A percentile compares a stretch with the other conserved stretches of the same genome.
These are phyloP conservation scores for Pythium vanterpoolii DNA, from an alignment of 352 stramenopile genomes.

Conservation along the genomic window DNA sequence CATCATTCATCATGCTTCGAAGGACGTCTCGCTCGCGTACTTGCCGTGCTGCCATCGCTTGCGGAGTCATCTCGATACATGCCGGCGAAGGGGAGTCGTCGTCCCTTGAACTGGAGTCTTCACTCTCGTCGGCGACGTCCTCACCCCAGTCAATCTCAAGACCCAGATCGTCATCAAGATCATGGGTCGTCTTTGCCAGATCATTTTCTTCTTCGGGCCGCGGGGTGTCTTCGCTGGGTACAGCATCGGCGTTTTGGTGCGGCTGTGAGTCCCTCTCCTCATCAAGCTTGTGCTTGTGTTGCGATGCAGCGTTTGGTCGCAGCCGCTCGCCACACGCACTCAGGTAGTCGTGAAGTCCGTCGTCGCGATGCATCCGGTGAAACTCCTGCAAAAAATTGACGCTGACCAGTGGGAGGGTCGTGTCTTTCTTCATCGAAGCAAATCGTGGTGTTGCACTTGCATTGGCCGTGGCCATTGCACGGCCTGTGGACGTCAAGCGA, in stretches of 20 bases:
- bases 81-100: not conserved
- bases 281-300: not conserved
- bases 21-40: constrained; percentile 19
- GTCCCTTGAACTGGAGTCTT: not conserved
- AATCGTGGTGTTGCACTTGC: constrained; percentile 8
- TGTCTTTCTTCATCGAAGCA: constrained; percentile 33
- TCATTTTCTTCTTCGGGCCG: constrained; percentile 12
- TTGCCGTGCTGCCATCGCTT: not conserved
- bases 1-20: constrained; percentile 37
- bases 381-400: constrained; percentile 56
- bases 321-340: constrained; percentile 23
- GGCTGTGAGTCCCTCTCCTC: not conserved
- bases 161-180: constrained; percentile 14
- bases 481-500: constrained; percentile 15
- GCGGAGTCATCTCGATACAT: not conserved
- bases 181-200: not conserved
- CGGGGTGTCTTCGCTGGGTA: not conserved
- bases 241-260: not conserved
- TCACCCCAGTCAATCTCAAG: constrained; percentile 24
- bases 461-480: not conserved
- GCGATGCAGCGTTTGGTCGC: not conserved
- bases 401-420: constrained; percentile 38
- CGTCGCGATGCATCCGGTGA: constrained; percentile 50
- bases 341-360: constrained; percentile 54
- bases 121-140: not conserved